Base-by-base conservation (phyloP, 1,139 yeast species). In the Blastobotrys elegans region DNA sequence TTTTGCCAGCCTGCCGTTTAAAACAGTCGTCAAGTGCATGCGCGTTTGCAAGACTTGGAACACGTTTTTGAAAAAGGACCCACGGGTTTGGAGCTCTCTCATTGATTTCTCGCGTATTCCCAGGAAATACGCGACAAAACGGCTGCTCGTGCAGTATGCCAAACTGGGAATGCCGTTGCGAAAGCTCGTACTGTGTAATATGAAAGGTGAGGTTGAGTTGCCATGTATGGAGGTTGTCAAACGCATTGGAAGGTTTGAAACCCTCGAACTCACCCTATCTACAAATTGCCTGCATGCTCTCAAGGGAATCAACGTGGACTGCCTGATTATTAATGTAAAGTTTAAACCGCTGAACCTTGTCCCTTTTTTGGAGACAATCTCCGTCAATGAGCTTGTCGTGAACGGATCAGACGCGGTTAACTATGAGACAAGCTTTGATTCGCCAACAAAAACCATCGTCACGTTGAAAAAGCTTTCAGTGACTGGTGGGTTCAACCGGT, bases 11-110 rank as follows among this genome's bases (percentile, higher is more conserved):
- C 18, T 49, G 18, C 20, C 49, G 6, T 43, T 49, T 21, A 34
- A 26, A 27, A 33, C 22, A 8, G 26, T 43, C 3, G 50, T 44
- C 20, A 38, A 27, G n/a, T 41, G 47, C 17, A 13, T 42, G 32
- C n/a, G 40, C 13, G 50, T 49, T 11, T 37, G 38, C 11, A 42
- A 37, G 16, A n/a, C 4, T 11, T 49, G 52, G 52, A 24, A 36
- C 13, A 27, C 43, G 17, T 37, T 16, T 24, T 14, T 49, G 11
- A 14, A 20, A 10, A 36, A 27, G 2, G 40, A 49, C 35, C 17
- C 26, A 7, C 22, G 39, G 16, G 38, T 47, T n/a, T 48, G 50
- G 50, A 13, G 20, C n/a, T 40, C 35, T n/a, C 14, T 14, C 2
- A 40, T 47, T 16, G 47, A 47, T 30, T 37, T 47, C 17, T 7